These are phyloP conservation scores for Starmerella sirachaensis DNA, from an alignment of 805 yeast species.

Conservation along the genomic window DNA sequence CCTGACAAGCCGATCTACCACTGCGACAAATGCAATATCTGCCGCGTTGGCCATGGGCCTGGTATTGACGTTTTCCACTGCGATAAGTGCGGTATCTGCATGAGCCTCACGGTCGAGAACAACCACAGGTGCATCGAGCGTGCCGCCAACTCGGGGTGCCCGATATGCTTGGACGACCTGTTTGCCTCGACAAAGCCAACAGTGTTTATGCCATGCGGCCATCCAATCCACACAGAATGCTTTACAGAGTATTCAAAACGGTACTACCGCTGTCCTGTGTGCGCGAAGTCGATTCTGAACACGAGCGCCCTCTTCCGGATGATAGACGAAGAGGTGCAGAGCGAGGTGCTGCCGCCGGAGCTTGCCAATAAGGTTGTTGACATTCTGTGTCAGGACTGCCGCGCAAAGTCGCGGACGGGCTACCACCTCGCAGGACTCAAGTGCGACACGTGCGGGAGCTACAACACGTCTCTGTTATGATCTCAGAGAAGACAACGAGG, in stretches of 20 bases:
- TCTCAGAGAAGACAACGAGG: background rate
- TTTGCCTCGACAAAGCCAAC: conserved; percentile 72
- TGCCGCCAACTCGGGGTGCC: conserved; percentile 83
- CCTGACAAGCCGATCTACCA: conserved; percentile 72
- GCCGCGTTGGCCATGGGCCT: conserved; percentile 78
- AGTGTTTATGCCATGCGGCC: conserved; percentile 89
- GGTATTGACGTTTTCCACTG: conserved; percentile 89
- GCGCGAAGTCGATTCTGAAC: conserved; percentile 71
- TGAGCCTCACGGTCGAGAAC: conserved; percentile 63
- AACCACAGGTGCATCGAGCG: conserved; percentile 76
- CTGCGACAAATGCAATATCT: conserved; percentile 85
- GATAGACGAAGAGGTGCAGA: conserved; percentile 67
- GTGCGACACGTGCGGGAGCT: conserved; percentile 77
- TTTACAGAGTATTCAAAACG: conserved; percentile 71
- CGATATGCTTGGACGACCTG: conserved; percentile 84
- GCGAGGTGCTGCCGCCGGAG: conserved; percentile 71
- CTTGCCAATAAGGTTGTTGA: conserved; percentile 64
- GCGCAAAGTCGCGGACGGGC: conserved; percentile 59
- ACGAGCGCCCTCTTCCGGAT: conserved; percentile 84
- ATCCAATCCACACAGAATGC: conserved; percentile 79
- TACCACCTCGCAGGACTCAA: conserved; percentile 80
- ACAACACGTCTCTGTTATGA: conserved; percentile 44
- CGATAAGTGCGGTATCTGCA: conserved; percentile 76
- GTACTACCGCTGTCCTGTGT: conserved; percentile 82
- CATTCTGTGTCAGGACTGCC: conserved; percentile 67